Evolutionary conservation across 441 rosid species (phyloP), one percentile per base, ranked within the genome.

Genomic region (Omphalea diandra): DNA sequence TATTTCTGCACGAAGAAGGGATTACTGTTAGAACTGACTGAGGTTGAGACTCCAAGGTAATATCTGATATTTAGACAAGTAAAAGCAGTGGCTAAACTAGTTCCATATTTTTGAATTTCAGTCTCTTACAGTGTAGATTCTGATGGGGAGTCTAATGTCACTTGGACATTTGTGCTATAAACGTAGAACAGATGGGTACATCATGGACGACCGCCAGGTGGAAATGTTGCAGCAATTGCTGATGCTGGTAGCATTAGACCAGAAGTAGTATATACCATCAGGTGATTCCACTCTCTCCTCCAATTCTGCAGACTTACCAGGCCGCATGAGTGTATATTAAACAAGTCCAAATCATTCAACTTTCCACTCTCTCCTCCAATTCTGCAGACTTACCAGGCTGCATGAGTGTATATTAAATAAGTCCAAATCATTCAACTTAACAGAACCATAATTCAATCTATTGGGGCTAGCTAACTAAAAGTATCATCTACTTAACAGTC

Each of bases 171-270:
- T 81, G 73, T 81, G 76, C 72, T 74, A 52, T 76, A 74, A 71
- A 81, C 66, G 18, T 70, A 49, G 79, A 78, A 73, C 88, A 89
- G 92, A 77, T 89, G 92, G 95, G 67, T 82, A 65, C 80, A 82
- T 76, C 92, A 87, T 64, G 88, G 92, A 54, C 80, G 71, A 36
- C 91, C 91, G 32, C 88, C 91, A 0, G 87, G 88, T 46, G 94
- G 86, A 67, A 71, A 85, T 65, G 94, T 87, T 60, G 88, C 86
- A 41, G 83, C 79, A 73, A 84, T 89, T 65, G 90, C 84, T 41
- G 86, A 82, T 69, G 83, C 83, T 33, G 85, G 82, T 35, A 27
- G 70, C 38, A 57, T 86, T 65, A 82, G 83, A 81, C 53, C 86
- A 18, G 85, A 84, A 56, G 82, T 81, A 3, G 74, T 87, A 61